Percentiles rank a stretch among this genome's conserved stretches.
These are phyloP conservation scores for Cercospora zeina DNA, from an alignment of 2,329 filamentous ascomycete genomes.

Conservation along the genomic window DNA sequence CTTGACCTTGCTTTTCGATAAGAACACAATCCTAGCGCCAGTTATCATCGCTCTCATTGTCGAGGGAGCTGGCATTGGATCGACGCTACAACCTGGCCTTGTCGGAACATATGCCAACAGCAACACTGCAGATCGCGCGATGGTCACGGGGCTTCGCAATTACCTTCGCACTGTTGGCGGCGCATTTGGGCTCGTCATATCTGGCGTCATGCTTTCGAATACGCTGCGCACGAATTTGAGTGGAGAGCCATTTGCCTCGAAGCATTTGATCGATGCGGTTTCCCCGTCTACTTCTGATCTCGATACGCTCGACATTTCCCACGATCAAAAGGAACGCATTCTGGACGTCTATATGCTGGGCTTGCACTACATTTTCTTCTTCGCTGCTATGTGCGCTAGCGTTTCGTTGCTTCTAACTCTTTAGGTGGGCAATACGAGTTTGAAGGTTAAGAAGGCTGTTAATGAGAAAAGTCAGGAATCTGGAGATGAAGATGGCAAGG, in stretches of 20 bases:
- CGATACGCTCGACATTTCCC: not conserved
- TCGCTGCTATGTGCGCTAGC: not conserved
- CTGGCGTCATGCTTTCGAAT: slow-evolving; percentile 52
- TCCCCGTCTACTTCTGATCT: not conserved
- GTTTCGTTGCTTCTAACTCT: not conserved
- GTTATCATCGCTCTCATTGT: slow-evolving; percentile 56
- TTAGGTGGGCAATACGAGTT: not conserved
- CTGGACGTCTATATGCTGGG: slow-evolving; percentile 1
- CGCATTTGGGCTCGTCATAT: slow-evolving; percentile 59
- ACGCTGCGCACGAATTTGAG: not conserved
- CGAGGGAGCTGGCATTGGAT: slow-evolving; percentile 56
- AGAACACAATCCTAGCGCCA: slow-evolving; percentile 48
- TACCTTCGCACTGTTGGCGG: slow-evolving; percentile 63
- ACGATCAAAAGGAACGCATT: not conserved
- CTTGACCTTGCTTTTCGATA: slow-evolving; percentile 54
- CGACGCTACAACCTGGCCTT: slow-evolving; percentile 55
- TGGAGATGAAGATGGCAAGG: not conserved
- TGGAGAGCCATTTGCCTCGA: not conserved
- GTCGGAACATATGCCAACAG: slow-evolving; percentile 55
- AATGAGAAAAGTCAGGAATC: not conserved
- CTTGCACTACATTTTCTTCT: not conserved
- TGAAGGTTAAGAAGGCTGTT: not conserved
- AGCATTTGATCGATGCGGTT: not conserved
- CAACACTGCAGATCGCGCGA: slow-evolving; percentile 58
- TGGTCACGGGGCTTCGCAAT: slow-evolving; percentile 63